Base-by-base conservation (phyloP, 2,329 filamentous ascomycete species). In the Diaporthe sp. region DNA sequence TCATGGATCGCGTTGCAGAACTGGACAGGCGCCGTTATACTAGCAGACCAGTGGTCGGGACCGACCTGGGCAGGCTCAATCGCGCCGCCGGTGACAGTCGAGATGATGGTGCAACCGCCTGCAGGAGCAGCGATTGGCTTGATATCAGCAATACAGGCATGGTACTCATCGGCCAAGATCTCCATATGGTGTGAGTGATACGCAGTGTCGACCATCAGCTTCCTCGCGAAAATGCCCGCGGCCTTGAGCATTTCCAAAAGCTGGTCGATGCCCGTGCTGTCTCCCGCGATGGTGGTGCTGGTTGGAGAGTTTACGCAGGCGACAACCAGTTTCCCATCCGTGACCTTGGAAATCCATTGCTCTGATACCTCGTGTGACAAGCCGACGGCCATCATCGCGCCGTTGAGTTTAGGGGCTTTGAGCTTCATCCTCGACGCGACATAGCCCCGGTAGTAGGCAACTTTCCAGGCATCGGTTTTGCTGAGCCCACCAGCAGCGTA, bases 281-380 rank as follows among this genome's bases (percentile, higher is more conserved):
- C 80, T 2, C 84, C 84, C 0, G 84, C 83, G 0, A 85, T 44
- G 0, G 85, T 86, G 13, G 82, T 75, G 68, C 73, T 75, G 20
- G 57, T 25, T 10, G 55, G 67, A 20, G 61, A 71, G 73, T 75
- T 75, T n/a, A 73, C 22, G 20, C 72, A 73, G 17, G 60, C 72
- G 15, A 73, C 51, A 10, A 73, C 71, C 22, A 73, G 57, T 34
- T 49, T 49, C 6, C 71, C 71, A 39, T 49, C 31, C 4, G 47
- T 73, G 4, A 73, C 57, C n/a, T 61, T 47, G 8, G 44, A 51
- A 22, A 75, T 60, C 55, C 71, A 75, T 17, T 9, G 61, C 15
- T 31, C 75, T 12, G 75, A 75, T 72, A 39, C 61, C n/a, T 61
- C 22, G n/a, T 28, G 20, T 9, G 71, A 44, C 20, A 68, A 44